These are phyloP conservation scores for Vigna radiata DNA, from an alignment of 306 rosid genomes.

Conservation along the genomic window DNA sequence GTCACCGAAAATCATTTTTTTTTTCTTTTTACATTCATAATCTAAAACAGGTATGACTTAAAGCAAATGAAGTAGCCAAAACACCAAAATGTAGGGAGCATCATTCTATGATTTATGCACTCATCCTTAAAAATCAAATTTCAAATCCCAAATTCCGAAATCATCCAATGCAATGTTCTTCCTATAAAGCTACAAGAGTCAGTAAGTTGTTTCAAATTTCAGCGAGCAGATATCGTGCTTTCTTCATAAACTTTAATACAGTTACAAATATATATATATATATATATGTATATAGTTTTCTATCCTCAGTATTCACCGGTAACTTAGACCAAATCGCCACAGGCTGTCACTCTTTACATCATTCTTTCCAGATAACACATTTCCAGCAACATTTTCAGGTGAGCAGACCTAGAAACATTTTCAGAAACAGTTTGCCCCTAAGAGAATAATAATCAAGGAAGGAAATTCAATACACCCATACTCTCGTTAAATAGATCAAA, in stretches of 20 bases:
- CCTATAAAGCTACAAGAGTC: neutral
- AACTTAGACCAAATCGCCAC: constrained; percentile 24
- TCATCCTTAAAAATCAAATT: constrained; percentile 26
- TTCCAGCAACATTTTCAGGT: constrained; percentile 25
- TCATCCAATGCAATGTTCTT: neutral
- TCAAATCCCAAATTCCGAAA: constrained; percentile 9
- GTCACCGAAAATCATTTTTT: constrained; percentile 17
- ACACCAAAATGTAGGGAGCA: constrained; percentile 9
- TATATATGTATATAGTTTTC: neutral
- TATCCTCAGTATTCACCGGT: neutral
- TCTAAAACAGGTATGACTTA: constrained; percentile 11
- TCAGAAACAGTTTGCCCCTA: neutral
- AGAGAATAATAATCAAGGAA: constrained; percentile 5
- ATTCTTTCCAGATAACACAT: neutral
- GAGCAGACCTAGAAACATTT: constrained; percentile 21
- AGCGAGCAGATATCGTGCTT: neutral
- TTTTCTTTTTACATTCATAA: neutral
- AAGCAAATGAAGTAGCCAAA: constrained; percentile 29
- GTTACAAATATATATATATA: neutral
- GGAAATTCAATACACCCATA: constrained; percentile 23
- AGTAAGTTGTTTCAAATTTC: neutral
- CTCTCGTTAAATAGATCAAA: constrained; percentile 30
- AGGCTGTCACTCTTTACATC: constrained; percentile 11
- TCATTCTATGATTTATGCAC: constrained; percentile 15
- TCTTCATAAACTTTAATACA: constrained; percentile 13